Base-by-base conservation (phyloP, 2,329 filamentous ascomycete species). In the Niveomyces coronatus region DNA sequence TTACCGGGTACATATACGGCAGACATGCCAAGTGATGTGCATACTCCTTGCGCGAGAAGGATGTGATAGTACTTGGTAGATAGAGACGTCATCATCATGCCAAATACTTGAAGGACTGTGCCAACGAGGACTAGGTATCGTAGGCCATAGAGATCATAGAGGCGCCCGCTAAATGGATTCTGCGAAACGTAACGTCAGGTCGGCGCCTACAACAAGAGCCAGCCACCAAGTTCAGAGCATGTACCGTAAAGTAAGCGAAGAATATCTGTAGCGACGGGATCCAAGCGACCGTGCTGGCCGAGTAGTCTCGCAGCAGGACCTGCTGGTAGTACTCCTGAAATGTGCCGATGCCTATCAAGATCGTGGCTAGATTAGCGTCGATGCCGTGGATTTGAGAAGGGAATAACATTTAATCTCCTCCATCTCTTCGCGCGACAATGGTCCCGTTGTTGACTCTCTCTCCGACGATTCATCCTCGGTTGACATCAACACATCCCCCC, bases 301-400 rank as follows among this genome's bases (percentile, higher is more conserved):
- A 62, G 45, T 69, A 68, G 8, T 59, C 37, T 5, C 45, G 50
- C 10, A 75, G 54, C 28, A 63, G 58, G 22, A 63, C 54, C 13
- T 48, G 50, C 40, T 68, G 54, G 41, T 74, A 75, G 48, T 74
- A 71, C 19, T 63, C 61, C 48, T 74, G 68, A 49, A 74, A 74
- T 4, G 70, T 58, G 5, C 70, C 70, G n/a, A 57, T 47, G 36
- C 48, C 51, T 55, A 13, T 10, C 6, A 4, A 4, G 1, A 19
- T 26, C n/a, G 9, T 24, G 10, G 10, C 3, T 24, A 7, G 22
- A n/a, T n/a, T n/a, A n/a, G n/a, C n/a, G n/a, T n/a, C n/a, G n/a
- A n/a, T n/a, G n/a, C n/a, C n/a, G n/a, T n/a, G n/a, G n/a, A n/a
- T n/a, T n/a, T n/a, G 23, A 24, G 13, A 24, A 13, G 13, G 23